Conservation (phyloP, 2,329 filamentous ascomycete genomes). For the Colletotrichum godetiae region DNA sequence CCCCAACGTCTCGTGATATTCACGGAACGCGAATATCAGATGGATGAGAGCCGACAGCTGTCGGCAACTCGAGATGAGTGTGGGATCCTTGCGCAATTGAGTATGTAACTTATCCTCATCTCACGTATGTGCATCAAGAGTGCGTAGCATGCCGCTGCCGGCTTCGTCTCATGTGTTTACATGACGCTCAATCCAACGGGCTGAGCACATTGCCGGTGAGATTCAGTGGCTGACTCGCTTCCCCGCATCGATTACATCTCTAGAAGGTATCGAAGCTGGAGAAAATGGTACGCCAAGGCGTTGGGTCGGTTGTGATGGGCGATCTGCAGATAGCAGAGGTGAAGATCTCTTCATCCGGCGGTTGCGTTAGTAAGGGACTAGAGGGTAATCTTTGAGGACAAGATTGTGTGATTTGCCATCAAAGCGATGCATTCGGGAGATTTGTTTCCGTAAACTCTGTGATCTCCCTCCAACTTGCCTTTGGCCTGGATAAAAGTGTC, state of each 20-base stretch:
- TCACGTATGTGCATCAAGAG: neutral
- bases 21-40: slow-evolving; percentile 15
- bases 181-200: neutral
- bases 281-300: neutral
- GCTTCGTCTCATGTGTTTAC: slow-evolving; percentile 11
- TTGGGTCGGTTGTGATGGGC: neutral
- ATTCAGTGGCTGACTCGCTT: neutral
- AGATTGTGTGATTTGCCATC: neutral
- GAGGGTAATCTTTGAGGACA: too few relatives aligned
- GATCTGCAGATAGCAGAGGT: neutral
- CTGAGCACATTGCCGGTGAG: neutral
- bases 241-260: neutral
- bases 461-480: too few relatives aligned
- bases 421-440: neutral
- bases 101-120: neutral
- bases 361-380: too few relatives aligned
- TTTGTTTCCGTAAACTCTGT: neutral
- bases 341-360: neutral
- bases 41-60: neutral
- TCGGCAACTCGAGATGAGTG: neutral
- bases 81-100: neutral
- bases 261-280: neutral
- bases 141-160: neutral
- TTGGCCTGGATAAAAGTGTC: neutral
- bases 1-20: neutral